Evolutionary conservation across 2,329 filamentous ascomycete genomes (phyloP).

Genomic region (Penicillium hordei): DNA sequence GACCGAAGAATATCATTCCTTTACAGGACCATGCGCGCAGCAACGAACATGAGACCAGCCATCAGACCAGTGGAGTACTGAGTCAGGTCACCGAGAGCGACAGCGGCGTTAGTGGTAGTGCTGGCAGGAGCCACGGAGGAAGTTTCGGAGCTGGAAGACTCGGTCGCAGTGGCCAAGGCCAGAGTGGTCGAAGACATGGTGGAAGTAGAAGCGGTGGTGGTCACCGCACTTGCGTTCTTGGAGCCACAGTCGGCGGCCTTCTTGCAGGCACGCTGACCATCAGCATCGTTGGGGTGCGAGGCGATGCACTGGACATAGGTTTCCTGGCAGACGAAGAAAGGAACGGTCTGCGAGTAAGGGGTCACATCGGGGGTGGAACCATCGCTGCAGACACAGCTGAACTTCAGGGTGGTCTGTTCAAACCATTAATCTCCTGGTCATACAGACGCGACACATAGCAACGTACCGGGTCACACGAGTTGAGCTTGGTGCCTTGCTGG

Average conservation of each 20-base stretch:
- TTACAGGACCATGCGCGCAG: constrained; percentile 61
- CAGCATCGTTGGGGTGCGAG: constrained; percentile 46
- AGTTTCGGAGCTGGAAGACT: constrained; percentile 24
- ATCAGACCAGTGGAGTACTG: constrained; percentile 55
- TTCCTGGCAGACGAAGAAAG: constrained; percentile 59
- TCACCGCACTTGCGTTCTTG: constrained; percentile 43
- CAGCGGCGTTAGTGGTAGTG: constrained; percentile 45
- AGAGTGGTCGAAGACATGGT: constrained; percentile 30
- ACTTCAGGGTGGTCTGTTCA: constrained; percentile 47
- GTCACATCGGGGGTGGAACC: constrained; percentile 56
- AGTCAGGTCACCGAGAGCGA: constrained; percentile 45
- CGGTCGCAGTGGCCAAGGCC: constrained; percentile 34
- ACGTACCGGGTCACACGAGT: constrained; percentile 60
- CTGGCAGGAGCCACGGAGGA: constrained; percentile 30
- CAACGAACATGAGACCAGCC: constrained; percentile 54
- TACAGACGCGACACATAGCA: neutral
- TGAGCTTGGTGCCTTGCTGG: constrained; percentile 49
- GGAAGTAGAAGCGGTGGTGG: constrained; percentile 25
- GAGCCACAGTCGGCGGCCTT: constrained; percentile 54
- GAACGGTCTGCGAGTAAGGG: constrained; percentile 59
- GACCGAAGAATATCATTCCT: constrained; percentile 8
- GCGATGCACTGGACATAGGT: constrained; percentile 53
- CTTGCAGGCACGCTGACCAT: constrained; percentile 52
- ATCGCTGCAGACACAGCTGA: constrained; percentile 59
- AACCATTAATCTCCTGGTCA: constrained; percentile 1